Base-by-base conservation (phyloP, 805 yeast species). In the Hanseniaspora valbyensis region DNA sequence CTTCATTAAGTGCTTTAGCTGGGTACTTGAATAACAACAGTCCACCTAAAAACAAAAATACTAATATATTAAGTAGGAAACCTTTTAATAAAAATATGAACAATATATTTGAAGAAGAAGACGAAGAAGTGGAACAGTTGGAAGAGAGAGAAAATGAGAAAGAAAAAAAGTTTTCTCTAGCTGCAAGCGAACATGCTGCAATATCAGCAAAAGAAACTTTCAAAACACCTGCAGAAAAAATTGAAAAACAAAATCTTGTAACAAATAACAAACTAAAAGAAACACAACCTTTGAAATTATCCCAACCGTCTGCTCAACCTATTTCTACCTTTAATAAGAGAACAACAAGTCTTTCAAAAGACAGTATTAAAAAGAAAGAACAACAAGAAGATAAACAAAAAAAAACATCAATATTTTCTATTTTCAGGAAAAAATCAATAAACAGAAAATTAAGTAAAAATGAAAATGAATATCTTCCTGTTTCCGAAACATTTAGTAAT, bases 1-100 rank as follows among this genome's bases (percentile, higher is more conserved):
- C 74, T 2, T 69, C 73, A 0, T 58, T 70, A 33, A 65, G 70
- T 52, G 73, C 72, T 0, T 53, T 70, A n/a, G 71, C 72, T 1
- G 64, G 64, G 33, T 63, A 69, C 24, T 57, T 70, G 34, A 69
- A 65, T 50, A 67, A 65, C 49, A 69, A 67, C 39, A 55, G 56
- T 28, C 41, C 54, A 9, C 54, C 54, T 42, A 50, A 51, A 37
- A 22, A 54, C 8, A 44, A 55, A 6, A 56, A 56, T 26, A 29
- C 53, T 4, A 53, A 63, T 0, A 55, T 60, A 3, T 18, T 58
- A 19, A 60, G 59, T 51, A 63, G 57, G 44, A 59, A 56, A 6
- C 50, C 50, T 22, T 45, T 38, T 18, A 38, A 39, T 24, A 30
- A 34, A 4, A 40, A 46, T n/a, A 42, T 39, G 44, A 46, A 42